Percentiles rank a stretch among this genome's conserved stretches.
These are phyloP conservation scores for Lycium barbarum DNA, from an alignment of 257 asterid species.

Conservation along the genomic window DNA sequence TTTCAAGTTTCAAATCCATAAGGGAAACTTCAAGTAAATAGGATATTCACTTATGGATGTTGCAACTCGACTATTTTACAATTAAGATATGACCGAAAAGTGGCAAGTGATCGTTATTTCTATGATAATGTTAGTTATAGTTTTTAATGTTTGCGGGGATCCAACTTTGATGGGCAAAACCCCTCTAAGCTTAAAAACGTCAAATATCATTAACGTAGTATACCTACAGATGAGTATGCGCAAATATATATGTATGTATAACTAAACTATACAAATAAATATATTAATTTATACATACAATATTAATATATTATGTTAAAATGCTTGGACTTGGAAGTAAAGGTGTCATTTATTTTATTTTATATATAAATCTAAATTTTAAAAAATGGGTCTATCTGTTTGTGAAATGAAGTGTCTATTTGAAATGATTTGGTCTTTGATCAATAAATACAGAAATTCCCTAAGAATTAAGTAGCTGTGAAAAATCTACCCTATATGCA, in stretches of 20 bases:
- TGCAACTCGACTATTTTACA: not conserved
- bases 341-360: too few relatives aligned
- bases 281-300: too few relatives aligned
- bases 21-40: not conserved
- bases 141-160: not conserved
- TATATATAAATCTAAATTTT: too few relatives aligned
- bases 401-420: not conserved
- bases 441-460: not conserved
- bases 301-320: too few relatives aligned
- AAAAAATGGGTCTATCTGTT: too few relatives aligned
- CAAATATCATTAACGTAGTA: not conserved
- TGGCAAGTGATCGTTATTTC: not conserved
- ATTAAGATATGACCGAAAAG: not conserved
- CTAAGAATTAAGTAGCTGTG: too few relatives aligned
- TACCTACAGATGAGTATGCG: not conserved
- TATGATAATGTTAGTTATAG: not conserved
- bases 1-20: not conserved
- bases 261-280: too few relatives aligned
- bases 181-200: not conserved
- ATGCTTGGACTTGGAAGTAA: too few relatives aligned
- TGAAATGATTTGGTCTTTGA: not conserved
- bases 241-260: too few relatives aligned
- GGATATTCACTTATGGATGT: not conserved
- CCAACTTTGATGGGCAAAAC: not conserved
- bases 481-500: too few relatives aligned